Evolutionary conservation across 1,139 yeast genomes (phyloP), one percentile per base, ranked within the genome.

Genomic region (Taiozyma sp.): DNA sequence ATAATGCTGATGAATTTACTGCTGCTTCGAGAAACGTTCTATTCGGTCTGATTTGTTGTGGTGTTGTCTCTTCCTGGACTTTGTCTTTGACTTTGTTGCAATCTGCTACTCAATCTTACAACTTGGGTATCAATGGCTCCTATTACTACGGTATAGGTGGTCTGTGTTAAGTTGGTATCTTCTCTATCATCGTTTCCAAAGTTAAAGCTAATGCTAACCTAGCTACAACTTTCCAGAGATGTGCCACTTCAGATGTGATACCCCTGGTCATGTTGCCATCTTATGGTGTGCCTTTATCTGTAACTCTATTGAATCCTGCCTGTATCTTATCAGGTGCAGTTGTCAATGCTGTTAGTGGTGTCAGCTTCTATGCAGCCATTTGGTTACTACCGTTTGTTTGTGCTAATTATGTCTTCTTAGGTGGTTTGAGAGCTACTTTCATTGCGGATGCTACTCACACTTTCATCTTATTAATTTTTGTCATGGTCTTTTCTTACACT

Each of bases 361-460:
- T 73, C 60, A 65, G 67, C 53, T 62, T 59, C 39, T 68, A 71
- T 53, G 75, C 75, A 19, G 67, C 74, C 2, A 59, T 70, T 16
- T 65, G 69, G 57, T 58, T 73, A 41, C 58, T 73, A 41, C 76
- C 77, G 3, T 57, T 72, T 44, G 74, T 71, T 12, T 70, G 70
- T 48, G 74, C 75, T n/a, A 61, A 73, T 28, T 75, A 74, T 55
- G 73, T 74, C 3, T 68, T 71, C 23, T 65, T 75, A 48, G 80
- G 80, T 45, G 79, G 80, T 4, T 62, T 75, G 42, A 68, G 77
- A 54, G 78, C 78, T 2, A 75, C 80, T 1, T 74, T 75, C 54
- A 68, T 75, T 28, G 70, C 79, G 4, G 80, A 75, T 63, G 76
- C 76, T 48, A 68, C 75, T 9, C 80, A 76, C 59, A 74, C 78